Evolutionary conservation across 352 stramenopile genomes (phyloP), one percentile per base, ranked within the genome.

Genomic region (Pythium pyrilobum): DNA sequence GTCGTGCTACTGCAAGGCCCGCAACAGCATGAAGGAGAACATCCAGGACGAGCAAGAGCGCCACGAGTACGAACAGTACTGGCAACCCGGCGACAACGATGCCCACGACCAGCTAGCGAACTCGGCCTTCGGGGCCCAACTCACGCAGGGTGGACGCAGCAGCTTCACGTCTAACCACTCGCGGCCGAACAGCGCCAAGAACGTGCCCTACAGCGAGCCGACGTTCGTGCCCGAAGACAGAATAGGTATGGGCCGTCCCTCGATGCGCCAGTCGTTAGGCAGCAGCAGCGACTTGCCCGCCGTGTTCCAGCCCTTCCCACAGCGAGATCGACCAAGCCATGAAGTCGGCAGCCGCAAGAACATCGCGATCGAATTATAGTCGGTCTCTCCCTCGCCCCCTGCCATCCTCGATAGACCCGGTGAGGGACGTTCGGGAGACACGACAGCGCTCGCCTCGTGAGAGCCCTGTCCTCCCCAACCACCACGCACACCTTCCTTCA

Each of bases 1-100:
- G 28, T 66, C 56, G 39, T 69, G 62, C 48, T 69, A 66, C 47
- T 69, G 62, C 58, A 65, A 66, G 43, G 39, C 62, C 5, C 48
- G 56, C 27, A 55, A 58, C 31, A 25, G 42, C 16, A 64, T 64
- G 56, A 59, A 64, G 41, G 56, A 64, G 15, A 64, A 64, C 49
- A 31, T 46, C 15, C 24, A 45, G 13, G 41, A 37, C 27, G 56
- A 64, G 55, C 33, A 58, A 36, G 56, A 54, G 11, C 21, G 23
- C n/a, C 36, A 39, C 5, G 49, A 59, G 33, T 64, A 64, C 49
- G 43, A 64, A 46, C 16, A 52, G 20, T 64, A 64, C 36, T 64
- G 49, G 48, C 52, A 64, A 43, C 44, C 53, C 20, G 48, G 27
- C 36, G 32, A 55, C 16, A 21, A 27, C 39, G 40, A 20, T 11